These are phyloP conservation scores for Fimicolochytrium jonesii DNA, from an alignment of 192 early-diverging fungal genomes.

Conservation along the genomic window DNA sequence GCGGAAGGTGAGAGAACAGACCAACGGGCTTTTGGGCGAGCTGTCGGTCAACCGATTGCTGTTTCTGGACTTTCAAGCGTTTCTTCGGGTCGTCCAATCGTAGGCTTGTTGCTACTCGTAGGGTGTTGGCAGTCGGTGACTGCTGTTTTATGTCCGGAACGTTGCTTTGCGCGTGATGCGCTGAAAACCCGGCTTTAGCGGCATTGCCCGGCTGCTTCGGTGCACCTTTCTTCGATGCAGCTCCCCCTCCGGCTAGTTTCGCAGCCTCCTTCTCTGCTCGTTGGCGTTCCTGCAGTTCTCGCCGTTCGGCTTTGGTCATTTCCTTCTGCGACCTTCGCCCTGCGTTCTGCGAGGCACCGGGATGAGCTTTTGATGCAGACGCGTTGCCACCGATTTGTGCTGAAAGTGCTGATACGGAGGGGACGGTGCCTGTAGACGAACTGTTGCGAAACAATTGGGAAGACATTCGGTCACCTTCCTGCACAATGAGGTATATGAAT, in stretches of 20 bases:
- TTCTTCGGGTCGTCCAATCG: conserved; percentile 19
- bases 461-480: no score
- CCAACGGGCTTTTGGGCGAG: conserved; percentile 46
- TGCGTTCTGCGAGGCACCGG: not conserved
- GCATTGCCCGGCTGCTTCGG: conserved; percentile 1
- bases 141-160: conserved; percentile 1
- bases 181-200: conserved; percentile 21
- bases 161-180: conserved; percentile 17
- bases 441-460: no score
- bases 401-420: not conserved
- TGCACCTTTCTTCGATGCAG: conserved; percentile 13
- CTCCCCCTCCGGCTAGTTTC: conserved; percentile 35
- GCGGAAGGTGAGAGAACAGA: conserved; percentile 74
- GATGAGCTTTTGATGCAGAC: no score
- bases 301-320: conserved; percentile 88
- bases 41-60: conserved; percentile 18
- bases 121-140: conserved; percentile 23
- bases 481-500: no score
- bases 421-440: no score
- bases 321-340: conserved; percentile 46
- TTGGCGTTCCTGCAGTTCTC: conserved; percentile 78
- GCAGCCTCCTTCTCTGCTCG: conserved; percentile 65
- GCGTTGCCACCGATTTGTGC: not conserved
- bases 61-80: conserved; percentile 22
- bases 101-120: conserved; percentile 28